Evolutionary conservation across 1,284 basidiomycete genomes (phyloP).

Genomic region (Phylloporus gajari): DNA sequence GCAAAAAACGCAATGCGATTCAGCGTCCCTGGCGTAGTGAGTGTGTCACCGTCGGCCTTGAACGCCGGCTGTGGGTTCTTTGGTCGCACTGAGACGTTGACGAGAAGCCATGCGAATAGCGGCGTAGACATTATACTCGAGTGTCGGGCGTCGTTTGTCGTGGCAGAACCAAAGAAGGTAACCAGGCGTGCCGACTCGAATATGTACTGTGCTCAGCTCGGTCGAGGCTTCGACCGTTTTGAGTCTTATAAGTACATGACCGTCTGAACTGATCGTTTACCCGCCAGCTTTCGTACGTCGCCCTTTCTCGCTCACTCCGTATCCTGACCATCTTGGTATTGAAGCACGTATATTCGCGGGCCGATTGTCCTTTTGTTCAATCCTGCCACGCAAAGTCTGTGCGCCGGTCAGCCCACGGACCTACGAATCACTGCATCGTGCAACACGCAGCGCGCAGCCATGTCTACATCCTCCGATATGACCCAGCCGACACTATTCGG

Average conservation of each 20-base stretch:
- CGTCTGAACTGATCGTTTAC: neutral
- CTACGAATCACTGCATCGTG: neutral
- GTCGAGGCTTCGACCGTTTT: too few relatives aligned
- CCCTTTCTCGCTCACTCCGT: too few relatives aligned
- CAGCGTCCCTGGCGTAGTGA: neutral
- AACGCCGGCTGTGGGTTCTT: neutral
- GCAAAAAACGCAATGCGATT: constrained; percentile 35
- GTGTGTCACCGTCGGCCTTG: neutral
- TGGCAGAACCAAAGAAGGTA: constrained; percentile 25
- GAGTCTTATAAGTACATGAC: constrained; percentile 6
- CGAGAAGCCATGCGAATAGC: constrained; percentile 19
- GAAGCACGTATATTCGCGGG: constrained; percentile 8
- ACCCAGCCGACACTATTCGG: constrained; percentile 44
- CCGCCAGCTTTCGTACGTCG: too few relatives aligned
- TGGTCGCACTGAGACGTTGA: constrained; percentile 1
- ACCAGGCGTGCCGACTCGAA: too few relatives aligned
- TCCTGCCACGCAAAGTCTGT: neutral
- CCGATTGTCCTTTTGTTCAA: neutral
- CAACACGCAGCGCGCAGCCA: constrained; percentile 8
- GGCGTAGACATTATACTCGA: constrained; percentile 7
- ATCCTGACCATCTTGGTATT: too few relatives aligned
- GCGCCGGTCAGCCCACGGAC: neutral
- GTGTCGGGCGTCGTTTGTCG: too few relatives aligned
- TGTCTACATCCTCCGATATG: constrained; percentile 45
- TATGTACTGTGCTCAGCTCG: too few relatives aligned